A percentile compares a stretch with the other conserved stretches of the same genome.
phyloP scores from a whole-genome alignment of 805 yeast genomes.

The Pichia cabralensis region DNA sequence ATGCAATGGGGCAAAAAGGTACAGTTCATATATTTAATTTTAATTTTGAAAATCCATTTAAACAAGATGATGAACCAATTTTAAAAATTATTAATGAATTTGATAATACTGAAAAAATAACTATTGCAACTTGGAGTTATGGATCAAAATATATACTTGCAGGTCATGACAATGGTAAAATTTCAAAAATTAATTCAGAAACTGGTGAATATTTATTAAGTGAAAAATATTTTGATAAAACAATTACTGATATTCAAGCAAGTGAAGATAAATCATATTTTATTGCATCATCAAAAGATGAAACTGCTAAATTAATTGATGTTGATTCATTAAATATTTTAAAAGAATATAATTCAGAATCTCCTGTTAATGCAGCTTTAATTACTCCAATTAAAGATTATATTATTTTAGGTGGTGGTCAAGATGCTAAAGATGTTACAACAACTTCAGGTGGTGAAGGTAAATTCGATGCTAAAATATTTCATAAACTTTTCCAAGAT shows the following conservation, averaged over 20 bases:
- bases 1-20: conserved; percentile 85
- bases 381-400: conserved; percentile 89
- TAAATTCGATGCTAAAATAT: conserved; percentile 92
- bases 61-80: conserved; percentile 44
- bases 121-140: conserved; percentile 83
- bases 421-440: conserved; percentile 96
- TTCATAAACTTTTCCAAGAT: conserved; percentile 89
- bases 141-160: conserved; percentile 66
- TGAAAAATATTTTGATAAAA: conserved; percentile 61
- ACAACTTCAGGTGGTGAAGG: conserved; percentile 93
- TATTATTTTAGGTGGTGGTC: conserved; percentile 97
- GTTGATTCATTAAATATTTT: conserved; percentile 62
- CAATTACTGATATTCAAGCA: conserved; percentile 84
- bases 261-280: conserved; percentile 81
- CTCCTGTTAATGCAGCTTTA: conserved; percentile 92
- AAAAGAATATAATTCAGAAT: conserved; percentile 76
- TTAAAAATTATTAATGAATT: conserved; percentile 46
- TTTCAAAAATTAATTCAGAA: conserved; percentile 67
- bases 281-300: conserved; percentile 88
- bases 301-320: conserved; percentile 68
- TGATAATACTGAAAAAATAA: conserved; percentile 41
- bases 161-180: conserved; percentile 80
- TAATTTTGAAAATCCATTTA: conserved; percentile 26
- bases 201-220: conserved; percentile 62
- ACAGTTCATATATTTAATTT: conserved; percentile 60